These are phyloP conservation scores for Scenedesmus sp. DNA, from an alignment of 163 green algal genomes.

Conservation along the genomic window DNA sequence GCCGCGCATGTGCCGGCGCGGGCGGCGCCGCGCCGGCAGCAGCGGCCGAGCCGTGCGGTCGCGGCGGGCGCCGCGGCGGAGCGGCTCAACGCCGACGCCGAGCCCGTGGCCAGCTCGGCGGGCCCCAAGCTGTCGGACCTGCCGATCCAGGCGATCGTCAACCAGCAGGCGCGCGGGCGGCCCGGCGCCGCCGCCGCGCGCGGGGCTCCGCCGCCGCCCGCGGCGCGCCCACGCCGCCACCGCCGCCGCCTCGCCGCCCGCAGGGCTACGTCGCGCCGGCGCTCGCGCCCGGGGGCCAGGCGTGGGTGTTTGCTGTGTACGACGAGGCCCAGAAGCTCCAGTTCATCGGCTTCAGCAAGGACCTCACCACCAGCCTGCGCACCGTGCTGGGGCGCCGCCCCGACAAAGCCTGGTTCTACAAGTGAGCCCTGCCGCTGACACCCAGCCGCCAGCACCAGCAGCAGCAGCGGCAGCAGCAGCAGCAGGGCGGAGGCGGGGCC, in stretches of 20 bases:
- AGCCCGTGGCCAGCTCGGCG: too few species aligned
- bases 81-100: too few species aligned
- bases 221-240: background rate
- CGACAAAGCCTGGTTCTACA: conserved; percentile 80
- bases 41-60: too few species aligned
- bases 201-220: background rate
- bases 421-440: conserved; percentile 35
- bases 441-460: too few species aligned
- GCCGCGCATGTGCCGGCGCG: too few species aligned
- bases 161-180: conserved; percentile 20
- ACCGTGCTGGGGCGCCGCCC: conserved; percentile 77
- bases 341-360: conserved; percentile 84
- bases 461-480: too few species aligned
- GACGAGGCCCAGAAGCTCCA: conserved; percentile 81
- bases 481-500: too few species aligned
- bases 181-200: too few species aligned
- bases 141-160: conserved; percentile 33
- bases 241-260: background rate
- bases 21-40: too few species aligned
- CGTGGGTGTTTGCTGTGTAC: conserved; percentile 81
- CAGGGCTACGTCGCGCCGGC: conserved; percentile 71
- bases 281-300: conserved; percentile 56
- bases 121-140: conserved; percentile 15
- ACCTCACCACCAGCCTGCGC: conserved; percentile 75
- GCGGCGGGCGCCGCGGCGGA: too few species aligned